phyloP scores from a whole-genome alignment of 202 grass and related monocot genomes.

The Brachypodium distachyon region DNA sequence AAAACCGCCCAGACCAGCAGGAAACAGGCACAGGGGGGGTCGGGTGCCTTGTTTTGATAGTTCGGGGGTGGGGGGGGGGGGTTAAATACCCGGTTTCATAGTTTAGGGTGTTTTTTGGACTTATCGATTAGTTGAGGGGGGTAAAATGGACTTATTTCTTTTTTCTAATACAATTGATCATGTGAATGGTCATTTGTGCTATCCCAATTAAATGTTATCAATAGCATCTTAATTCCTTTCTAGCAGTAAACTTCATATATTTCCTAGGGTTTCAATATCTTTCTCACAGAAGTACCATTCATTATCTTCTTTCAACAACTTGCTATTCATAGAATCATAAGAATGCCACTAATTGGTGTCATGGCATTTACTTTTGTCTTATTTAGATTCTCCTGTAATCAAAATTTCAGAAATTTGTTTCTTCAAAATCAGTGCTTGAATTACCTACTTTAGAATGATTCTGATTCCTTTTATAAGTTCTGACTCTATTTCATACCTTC shows the following conservation, averaged over 20 bases:
- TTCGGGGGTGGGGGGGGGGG: too few relatives aligned
- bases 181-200: neutral
- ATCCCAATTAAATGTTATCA: neutral
- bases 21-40: too few relatives aligned
- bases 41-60: too few relatives aligned
- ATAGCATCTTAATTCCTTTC: neutral
- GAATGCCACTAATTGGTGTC: neutral
- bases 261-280: neutral
- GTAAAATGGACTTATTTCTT: too few relatives aligned
- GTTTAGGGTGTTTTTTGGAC: too few relatives aligned
- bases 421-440: neutral
- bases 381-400: neutral
- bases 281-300: neutral
- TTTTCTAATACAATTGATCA: neutral
- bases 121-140: too few relatives aligned
- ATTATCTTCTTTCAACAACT: neutral
- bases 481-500: neutral
- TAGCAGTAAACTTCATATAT: neutral
- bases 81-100: too few relatives aligned
- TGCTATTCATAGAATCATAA: slow-evolving; percentile 8
- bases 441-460: neutral
- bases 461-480: neutral
- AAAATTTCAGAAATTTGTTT: neutral
- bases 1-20: too few relatives aligned
- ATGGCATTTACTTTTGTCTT: neutral